These are phyloP conservation scores for Gelatoporia subvermispora DNA, from an alignment of 768 basidiomycete species.

Conservation along the genomic window DNA sequence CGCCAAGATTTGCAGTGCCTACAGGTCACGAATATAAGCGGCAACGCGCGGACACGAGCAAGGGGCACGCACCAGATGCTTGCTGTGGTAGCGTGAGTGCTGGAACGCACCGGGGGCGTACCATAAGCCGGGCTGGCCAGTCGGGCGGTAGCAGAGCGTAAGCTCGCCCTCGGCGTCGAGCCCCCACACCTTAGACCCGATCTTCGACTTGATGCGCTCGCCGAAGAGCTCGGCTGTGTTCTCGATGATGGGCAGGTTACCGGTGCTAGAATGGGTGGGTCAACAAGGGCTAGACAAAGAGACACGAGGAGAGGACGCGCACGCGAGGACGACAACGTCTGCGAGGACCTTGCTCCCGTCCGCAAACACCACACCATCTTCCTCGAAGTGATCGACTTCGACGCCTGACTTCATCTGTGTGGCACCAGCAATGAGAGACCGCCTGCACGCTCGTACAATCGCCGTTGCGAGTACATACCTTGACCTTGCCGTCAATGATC, in stretches of 20 bases:
- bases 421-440: background rate
- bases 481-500: conserved; percentile 15
- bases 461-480: background rate
- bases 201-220: conserved; percentile 26
- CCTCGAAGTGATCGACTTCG: conserved; percentile 3
- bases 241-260: conserved; percentile 28
- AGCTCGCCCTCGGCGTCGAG: conserved; percentile 38
- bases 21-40: background rate
- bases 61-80: background rate
- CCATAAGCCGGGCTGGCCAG: conserved; percentile 37
- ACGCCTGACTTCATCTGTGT: conserved; percentile 11
- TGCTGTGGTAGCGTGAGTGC: conserved; percentile 2
- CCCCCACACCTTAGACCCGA: conserved; percentile 30
- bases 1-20: conserved; percentile 4
- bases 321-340: conserved; percentile 29
- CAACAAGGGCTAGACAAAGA: background rate
- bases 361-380: conserved; percentile 20
- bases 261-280: conserved; percentile 18
- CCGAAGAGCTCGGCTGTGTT: conserved; percentile 30
- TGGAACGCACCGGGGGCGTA: conserved; percentile 2
- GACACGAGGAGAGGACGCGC: background rate
- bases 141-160: conserved; percentile 31
- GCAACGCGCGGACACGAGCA: background rate
- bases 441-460: background rate
- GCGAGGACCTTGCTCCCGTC: conserved; percentile 22